Conservation (phyloP, 164 flowering plant species). For the Santalum album region DNA sequence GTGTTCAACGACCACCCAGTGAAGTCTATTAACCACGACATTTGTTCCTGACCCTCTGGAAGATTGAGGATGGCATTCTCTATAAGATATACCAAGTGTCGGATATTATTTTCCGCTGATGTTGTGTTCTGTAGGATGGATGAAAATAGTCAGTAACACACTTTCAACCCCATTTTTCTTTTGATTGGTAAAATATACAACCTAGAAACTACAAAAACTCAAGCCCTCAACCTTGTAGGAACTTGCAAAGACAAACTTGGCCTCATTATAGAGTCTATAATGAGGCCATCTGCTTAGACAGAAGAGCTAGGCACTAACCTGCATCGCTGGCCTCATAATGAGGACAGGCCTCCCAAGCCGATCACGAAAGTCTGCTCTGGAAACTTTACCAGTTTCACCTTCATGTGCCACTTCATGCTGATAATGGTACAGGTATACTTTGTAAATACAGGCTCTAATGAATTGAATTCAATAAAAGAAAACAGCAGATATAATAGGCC, state of each 20-base stretch:
- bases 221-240: too few species aligned
- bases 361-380: constrained; percentile 52
- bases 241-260: too few species aligned
- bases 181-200: too few species aligned
- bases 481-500: too few species aligned
- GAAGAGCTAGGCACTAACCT: constrained; percentile 23
- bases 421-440: neutral
- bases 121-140: constrained; percentile 41
- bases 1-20: constrained; percentile 50
- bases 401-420: constrained; percentile 55
- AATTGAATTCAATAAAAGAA: neutral
- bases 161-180: too few species aligned
- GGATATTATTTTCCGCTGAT: constrained; percentile 48
- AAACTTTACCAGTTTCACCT: constrained; percentile 66
- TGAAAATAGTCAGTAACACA: neutral
- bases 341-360: constrained; percentile 52
- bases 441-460: constrained; percentile 1
- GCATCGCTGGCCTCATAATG: constrained; percentile 81
- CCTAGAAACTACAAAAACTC: too few species aligned
- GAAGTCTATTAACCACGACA: constrained; percentile 82
- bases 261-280: too few species aligned
- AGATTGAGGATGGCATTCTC: constrained; percentile 70
- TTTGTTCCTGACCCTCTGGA: constrained; percentile 66
- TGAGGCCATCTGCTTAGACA: too few species aligned
- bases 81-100: constrained; percentile 61